Evolutionary conservation across 148 eudicot genomes (phyloP).

Genomic region (Fagopyrum esculentum): DNA sequence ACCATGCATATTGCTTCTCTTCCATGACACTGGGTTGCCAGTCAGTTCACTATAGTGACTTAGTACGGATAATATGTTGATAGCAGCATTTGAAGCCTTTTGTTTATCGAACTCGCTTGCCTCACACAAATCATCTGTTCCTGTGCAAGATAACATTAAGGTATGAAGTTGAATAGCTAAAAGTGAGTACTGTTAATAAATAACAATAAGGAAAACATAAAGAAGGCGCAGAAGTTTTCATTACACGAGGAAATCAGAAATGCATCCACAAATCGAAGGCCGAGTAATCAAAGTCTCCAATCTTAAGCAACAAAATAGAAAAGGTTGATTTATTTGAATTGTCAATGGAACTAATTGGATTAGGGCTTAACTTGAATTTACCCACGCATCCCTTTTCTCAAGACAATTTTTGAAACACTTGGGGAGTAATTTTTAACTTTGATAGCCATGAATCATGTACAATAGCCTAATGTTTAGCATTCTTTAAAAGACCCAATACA

Average conservation of each 20-base stretch:
- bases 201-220: neutral
- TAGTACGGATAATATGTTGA: slow-evolving; percentile 69
- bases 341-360: neutral
- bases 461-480: neutral
- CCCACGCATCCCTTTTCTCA: too few relatives aligned
- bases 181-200: neutral
- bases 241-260: too few relatives aligned
- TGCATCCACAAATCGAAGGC: neutral
- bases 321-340: neutral
- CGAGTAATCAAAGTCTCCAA: neutral
- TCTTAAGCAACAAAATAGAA: neutral
- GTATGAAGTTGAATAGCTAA: neutral
- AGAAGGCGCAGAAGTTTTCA: neutral
- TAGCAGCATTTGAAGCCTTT: slow-evolving; percentile 53
- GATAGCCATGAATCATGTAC: too few relatives aligned
- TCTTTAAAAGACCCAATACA: neutral
- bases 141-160: slow-evolving; percentile 28
- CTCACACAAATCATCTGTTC: slow-evolving; percentile 48
- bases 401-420: too few relatives aligned
- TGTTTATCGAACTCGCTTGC: slow-evolving; percentile 74
- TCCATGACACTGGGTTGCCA: slow-evolving; percentile 53
- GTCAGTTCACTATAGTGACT: slow-evolving; percentile 63
- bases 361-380: neutral
- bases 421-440: too few relatives aligned
- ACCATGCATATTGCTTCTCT: slow-evolving; percentile 45